These are phyloP conservation scores for Naganishia onofrii DNA, from an alignment of 768 basidiomycete species.

Conservation along the genomic window DNA sequence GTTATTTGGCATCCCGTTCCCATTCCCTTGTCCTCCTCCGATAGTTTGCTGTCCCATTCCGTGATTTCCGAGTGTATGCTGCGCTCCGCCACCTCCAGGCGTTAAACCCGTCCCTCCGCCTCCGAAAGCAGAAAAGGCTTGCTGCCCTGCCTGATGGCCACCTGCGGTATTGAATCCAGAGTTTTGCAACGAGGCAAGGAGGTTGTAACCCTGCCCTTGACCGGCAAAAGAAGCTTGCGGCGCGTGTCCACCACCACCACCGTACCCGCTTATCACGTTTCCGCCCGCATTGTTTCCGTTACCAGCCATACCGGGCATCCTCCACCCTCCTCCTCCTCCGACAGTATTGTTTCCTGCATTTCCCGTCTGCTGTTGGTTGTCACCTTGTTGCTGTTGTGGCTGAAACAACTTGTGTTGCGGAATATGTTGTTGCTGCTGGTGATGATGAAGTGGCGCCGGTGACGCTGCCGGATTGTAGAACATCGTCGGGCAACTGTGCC, in stretches of 20 bases:
- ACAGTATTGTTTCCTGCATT: background rate
- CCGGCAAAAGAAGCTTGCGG: background rate
- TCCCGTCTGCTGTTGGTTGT: background rate
- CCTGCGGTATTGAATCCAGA: too few species aligned
- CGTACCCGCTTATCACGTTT: background rate
- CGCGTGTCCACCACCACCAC: background rate
- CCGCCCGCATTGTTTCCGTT: background rate
- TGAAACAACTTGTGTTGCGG: conserved; percentile 13
- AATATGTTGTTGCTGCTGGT: background rate
- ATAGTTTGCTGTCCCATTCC: background rate
- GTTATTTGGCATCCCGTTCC: background rate
- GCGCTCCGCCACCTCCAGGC: background rate
- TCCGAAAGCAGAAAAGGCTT: background rate
- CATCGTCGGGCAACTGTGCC: background rate
- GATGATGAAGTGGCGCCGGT: conserved; percentile 3
- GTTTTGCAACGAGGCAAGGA: too few species aligned
- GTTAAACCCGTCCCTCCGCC: background rate
- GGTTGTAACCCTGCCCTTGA: too few species aligned
- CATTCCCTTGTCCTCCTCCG: background rate
- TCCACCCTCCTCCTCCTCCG: conserved; percentile 12
- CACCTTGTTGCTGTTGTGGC: background rate
- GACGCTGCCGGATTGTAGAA: conserved; percentile 22
- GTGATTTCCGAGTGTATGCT: background rate
- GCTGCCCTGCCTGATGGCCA: background rate
- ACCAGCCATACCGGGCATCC: background rate